Percentiles rank a stretch among this genome's conserved stretches.
Evolutionary conservation across 352 stramenopile genomes (phyloP).

Genomic region (Pythium pyrilobum): DNA sequence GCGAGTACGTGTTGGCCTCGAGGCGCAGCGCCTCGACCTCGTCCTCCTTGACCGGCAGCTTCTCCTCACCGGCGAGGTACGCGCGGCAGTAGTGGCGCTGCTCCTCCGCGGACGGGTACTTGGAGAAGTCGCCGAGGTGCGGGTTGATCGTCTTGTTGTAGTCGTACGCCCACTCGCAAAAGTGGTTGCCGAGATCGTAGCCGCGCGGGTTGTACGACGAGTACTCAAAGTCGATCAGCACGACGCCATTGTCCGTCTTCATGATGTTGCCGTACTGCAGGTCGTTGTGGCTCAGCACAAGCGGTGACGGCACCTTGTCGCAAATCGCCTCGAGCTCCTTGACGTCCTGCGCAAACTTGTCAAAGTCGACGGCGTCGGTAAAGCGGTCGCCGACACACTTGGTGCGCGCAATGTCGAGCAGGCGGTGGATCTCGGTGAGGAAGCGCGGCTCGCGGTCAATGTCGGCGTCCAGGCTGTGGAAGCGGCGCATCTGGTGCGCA

Average conservation of each 20-base stretch:
- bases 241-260: slow-evolving; percentile 53
- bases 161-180: slow-evolving; percentile 84
- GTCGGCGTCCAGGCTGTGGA: slow-evolving; percentile 69
- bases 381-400: slow-evolving; percentile 55
- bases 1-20: slow-evolving; percentile 80
- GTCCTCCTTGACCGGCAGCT: slow-evolving; percentile 35
- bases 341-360: slow-evolving; percentile 36
- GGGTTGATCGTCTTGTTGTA: slow-evolving; percentile 81
- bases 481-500: slow-evolving; percentile 57
- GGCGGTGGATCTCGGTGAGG: slow-evolving; percentile 45
- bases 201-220: slow-evolving; percentile 88
- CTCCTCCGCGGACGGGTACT: slow-evolving; percentile 61
- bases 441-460: slow-evolving; percentile 51
- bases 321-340: slow-evolving; percentile 54
- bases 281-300: slow-evolving; percentile 92
- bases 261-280: slow-evolving; percentile 93
- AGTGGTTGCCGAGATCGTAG: slow-evolving; percentile 92
- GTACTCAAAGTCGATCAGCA: slow-evolving; percentile 95
- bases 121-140: slow-evolving; percentile 66
- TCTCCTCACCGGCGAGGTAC: slow-evolving; percentile 51
- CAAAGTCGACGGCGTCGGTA: slow-evolving; percentile 38
- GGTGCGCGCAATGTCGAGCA: slow-evolving; percentile 50
- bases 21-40: slow-evolving; percentile 54
- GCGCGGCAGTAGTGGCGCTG: slow-evolving; percentile 66
- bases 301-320: slow-evolving; percentile 49